phyloP scores from a whole-genome alignment of 306 rosid genomes.

The Hippophae rhamnoides region DNA sequence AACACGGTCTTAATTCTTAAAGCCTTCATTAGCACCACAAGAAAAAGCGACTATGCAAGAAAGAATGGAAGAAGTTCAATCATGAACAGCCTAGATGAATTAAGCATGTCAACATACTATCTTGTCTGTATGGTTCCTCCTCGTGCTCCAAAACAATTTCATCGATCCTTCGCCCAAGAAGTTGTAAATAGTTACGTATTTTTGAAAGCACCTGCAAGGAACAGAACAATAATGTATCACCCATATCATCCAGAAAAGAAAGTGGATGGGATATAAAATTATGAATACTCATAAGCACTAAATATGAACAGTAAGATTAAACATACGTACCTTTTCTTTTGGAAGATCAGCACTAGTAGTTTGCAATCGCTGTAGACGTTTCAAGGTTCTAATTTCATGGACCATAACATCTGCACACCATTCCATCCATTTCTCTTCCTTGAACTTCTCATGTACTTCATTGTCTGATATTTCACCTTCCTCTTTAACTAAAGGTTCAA shows the following conservation, averaged over 20 bases:
- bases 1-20: not conserved
- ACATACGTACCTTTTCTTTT: constrained; percentile 58
- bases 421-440: constrained; percentile 99
- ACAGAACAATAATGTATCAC: not conserved
- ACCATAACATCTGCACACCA: constrained; percentile 98
- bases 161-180: constrained; percentile 92
- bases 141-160: constrained; percentile 74
- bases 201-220: constrained; percentile 68
- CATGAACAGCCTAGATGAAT: no score
- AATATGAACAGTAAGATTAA: not conserved
- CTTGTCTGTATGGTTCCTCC: constrained; percentile 75
- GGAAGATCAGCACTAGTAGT: constrained; percentile 90
- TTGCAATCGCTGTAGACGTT: constrained; percentile 85
- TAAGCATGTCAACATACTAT: constrained; percentile 47
- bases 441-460: constrained; percentile 95
- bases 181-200: constrained; percentile 85
- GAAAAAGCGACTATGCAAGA: not conserved
- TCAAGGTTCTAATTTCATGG: constrained; percentile 71
- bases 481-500: constrained; percentile 79
- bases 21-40: not conserved
- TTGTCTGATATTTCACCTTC: constrained; percentile 99
- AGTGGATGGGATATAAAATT: no score
- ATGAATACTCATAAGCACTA: not conserved
- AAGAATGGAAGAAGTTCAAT: constrained; percentile 1
- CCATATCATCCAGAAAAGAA: not conserved